phyloP scores from a whole-genome alignment of 2,329 filamentous ascomycete genomes.

The Ophiostoma sp. region DNA sequence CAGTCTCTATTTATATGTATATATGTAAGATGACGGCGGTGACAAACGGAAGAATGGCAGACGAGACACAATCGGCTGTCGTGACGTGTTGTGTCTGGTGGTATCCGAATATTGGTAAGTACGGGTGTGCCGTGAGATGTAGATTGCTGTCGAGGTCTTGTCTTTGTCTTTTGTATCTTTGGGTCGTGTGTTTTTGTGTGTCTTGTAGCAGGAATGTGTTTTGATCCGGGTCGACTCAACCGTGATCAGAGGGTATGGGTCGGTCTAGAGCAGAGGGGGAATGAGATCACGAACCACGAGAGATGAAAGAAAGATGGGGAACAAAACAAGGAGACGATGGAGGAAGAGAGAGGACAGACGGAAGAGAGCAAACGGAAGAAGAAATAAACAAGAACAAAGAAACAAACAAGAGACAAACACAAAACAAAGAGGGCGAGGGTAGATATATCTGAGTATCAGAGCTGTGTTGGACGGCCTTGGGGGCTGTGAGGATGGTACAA shows the following conservation, averaged over 20 bases:
- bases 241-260: neutral
- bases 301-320: neutral
- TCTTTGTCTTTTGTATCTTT: too few relatives aligned
- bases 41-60: neutral
- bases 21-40: neutral
- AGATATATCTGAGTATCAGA: neutral
- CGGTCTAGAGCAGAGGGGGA: too few relatives aligned
- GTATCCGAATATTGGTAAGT: too few relatives aligned
- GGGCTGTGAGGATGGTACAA: neutral
- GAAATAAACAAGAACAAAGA: neutral
- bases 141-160: too few relatives aligned
- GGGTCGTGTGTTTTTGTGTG: neutral
- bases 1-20: neutral
- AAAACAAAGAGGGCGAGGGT: neutral
- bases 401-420: neutral
- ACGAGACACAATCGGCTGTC: neutral
- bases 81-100: slow-evolving; percentile 4
- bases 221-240: neutral
- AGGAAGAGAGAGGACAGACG: neutral
- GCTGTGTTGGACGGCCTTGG: neutral
- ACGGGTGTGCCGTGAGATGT: neutral
- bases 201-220: neutral
- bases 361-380: neutral
- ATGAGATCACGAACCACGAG: neutral
- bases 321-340: neutral